Evolutionary conservation across 352 stramenopile species (phyloP), one percentile per base, ranked within the genome.

Genomic region (Plasmopara muralis): DNA sequence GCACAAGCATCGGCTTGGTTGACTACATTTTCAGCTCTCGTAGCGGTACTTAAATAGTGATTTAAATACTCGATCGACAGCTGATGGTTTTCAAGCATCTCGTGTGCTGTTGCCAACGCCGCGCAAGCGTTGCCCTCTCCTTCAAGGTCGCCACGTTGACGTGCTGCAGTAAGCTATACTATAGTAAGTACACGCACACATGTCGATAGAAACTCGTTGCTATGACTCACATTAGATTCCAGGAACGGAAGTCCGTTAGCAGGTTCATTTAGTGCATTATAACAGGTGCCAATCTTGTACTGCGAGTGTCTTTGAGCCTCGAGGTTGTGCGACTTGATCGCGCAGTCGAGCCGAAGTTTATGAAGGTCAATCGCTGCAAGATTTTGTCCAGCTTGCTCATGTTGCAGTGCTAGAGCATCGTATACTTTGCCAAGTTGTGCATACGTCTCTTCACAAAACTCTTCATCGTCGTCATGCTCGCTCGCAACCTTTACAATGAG

Each of bases 41-140:
- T 76, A 6, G 87, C 84, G 39, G 95, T 89, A 12, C 70, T 66
- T 9, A 89, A 58, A 60, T 90, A 95, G 33, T 92, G 70, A 48
- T 95, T 88, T 33, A 97, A 66, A 50, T 91, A 96, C 31, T 95
- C 83, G 52, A 95, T 87, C 9, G 74, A 83, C 6, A 88, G 53
- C 47, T 89, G 74, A 54, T 89, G 84, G 55, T 92, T 85, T 13
- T 62, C 75, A 8, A 90, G 63, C 37, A 76, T 75, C 50, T 94
- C 86, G 60, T 96, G 88, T 1, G 89, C 88, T 0, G 77, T 89
- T 4, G 89, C 91, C 16, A 97, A 78, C 31, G 89, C 84, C 0
- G 88, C 85, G 43, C 82, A 97, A 10, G 85, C 87, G 18, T 76
- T 79, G 30, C 89, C 87, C 62, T 95, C 81, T 8, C 78, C 82